Evolutionary conservation across 2,329 filamentous ascomycete genomes (phyloP).

Genomic region (Hawksworthiomyces lignivorus): DNA sequence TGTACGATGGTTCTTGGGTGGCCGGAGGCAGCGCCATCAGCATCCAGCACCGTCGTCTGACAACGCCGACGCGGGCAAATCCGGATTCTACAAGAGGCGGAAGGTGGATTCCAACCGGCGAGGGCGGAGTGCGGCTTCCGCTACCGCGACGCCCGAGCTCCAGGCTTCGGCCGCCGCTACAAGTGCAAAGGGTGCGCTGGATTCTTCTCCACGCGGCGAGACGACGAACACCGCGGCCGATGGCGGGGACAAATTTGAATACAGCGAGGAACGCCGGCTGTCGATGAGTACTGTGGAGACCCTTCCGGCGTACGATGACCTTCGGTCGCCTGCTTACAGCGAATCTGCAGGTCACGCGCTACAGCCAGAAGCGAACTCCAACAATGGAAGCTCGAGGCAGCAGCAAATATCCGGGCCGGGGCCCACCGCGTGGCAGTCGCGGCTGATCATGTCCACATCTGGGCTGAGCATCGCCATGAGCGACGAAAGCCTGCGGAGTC

Average conservation of each 20-base stretch:
- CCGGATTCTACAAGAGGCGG: constrained; percentile 49
- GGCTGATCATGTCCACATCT: constrained; percentile 82
- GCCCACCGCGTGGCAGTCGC: constrained; percentile 59
- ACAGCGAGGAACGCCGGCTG: constrained; percentile 40
- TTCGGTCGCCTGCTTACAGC: constrained; percentile 66
- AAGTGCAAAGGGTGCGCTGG: too few relatives aligned
- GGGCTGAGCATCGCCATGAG: constrained; percentile 88
- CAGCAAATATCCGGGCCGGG: not conserved
- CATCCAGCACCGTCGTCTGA: constrained; percentile 30
- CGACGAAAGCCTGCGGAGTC: constrained; percentile 72
- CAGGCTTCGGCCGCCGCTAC: not conserved
- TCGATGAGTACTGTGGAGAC: constrained; percentile 66
- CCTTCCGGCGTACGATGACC: constrained; percentile 76
- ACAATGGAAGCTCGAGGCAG: constrained; percentile 8
- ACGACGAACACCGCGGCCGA: too few relatives aligned
- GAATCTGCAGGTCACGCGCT: constrained; percentile 42
- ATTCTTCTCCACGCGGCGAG: too few relatives aligned
- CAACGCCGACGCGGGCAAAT: constrained; percentile 38
- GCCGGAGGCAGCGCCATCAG: constrained; percentile 41
- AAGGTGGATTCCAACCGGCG: constrained; percentile 36
- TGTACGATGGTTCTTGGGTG: constrained; percentile 73
- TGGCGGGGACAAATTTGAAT: constrained; percentile 16
- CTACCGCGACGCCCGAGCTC: not conserved
- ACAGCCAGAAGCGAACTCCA: too few relatives aligned
- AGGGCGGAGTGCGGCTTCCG: too few relatives aligned